Base-by-base conservation (phyloP, 306 rosid genomes). In the Gastrolobium villosum region DNA sequence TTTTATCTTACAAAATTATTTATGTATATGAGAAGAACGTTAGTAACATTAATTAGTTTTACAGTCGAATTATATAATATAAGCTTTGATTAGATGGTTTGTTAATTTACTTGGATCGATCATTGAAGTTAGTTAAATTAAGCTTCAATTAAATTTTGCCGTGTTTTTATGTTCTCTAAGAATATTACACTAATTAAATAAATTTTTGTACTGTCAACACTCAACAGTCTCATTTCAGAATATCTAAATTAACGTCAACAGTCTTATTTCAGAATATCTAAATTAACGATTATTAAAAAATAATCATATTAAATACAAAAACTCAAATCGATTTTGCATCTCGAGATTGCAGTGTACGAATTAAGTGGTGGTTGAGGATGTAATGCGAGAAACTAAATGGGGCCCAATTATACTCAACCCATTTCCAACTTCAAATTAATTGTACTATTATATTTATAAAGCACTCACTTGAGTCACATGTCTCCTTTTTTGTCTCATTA, bases 281-380 rank as follows among this genome's bases (percentile, higher is more conserved):
- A 20, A 20, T 1, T 20, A 20, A 20, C 26, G 26, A 20, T 20
- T 20, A 20, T 20, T 20, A 20, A 20, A 20, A 20, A 20, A 20
- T 20, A 20, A 20, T 20, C 26, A 20, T 20, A 20, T 0, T 20
- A 20, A 20, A 20, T 20, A 20, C 26, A 20, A 20, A 20, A 20
- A 20, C 26, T 20, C 26, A 20, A 20, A 20, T 60, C 20, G 53
- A 4, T 9, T 43, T 70, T 35, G 57, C 43, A 14, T 50, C 43
- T 8, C 75, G 46, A 34, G 32, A 71, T 9, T 37, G 44, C 57
- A 14, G 14, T 35, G 59, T 39, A 44, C 14, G 70, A 59, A 45
- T 44, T 9, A n/a, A 74, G 69, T 32, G 46, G 59, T 46, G 14
- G 60, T 74, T 74, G 14, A 14, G 6, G 28, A 37, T 54, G 28